These are phyloP conservation scores for Solioccasus polychromus DNA, from an alignment of 768 basidiomycete species.

Conservation along the genomic window DNA sequence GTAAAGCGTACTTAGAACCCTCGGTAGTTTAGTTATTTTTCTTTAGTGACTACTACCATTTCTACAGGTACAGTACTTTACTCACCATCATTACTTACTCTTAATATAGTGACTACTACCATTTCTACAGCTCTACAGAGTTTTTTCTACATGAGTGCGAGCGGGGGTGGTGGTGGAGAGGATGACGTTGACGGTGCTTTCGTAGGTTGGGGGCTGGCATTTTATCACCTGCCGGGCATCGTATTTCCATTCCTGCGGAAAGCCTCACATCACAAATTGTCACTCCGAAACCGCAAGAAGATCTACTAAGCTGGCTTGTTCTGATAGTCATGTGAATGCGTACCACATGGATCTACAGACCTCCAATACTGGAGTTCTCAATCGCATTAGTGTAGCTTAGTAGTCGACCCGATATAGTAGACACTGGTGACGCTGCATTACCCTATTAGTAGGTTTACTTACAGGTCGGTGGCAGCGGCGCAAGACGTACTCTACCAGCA, in stretches of 20 bases:
- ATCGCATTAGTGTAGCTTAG: not conserved
- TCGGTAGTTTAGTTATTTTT: too few species aligned
- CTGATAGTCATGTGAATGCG: conserved; percentile 24
- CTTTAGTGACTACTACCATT: too few species aligned
- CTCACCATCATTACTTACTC: too few species aligned
- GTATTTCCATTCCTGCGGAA: conserved; percentile 19
- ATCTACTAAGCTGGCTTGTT: conserved; percentile 58
- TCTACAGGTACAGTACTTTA: too few species aligned
- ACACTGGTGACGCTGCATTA: too few species aligned
- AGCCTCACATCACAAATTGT: conserved; percentile 17
- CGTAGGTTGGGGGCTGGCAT: conserved; percentile 18
- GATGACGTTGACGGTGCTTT: conserved; percentile 9
- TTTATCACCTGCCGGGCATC: conserved; percentile 5
- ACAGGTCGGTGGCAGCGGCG: too few species aligned
- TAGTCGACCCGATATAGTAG: not conserved
- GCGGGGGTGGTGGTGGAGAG: conserved; percentile 13
- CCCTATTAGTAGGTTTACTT: too few species aligned
- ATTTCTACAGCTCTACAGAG: too few species aligned
- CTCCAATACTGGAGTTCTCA: not conserved
- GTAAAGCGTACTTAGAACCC: too few species aligned
- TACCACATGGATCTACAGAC: not conserved
- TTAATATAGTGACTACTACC: too few species aligned
- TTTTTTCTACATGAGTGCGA: too few species aligned
- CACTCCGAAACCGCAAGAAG: conserved; percentile 42
- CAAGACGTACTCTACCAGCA: too few species aligned